Percentiles rank a stretch among this genome's conserved stretches.
These are phyloP conservation scores for Sporothrix brasiliensis DNA, from an alignment of 2,329 filamentous ascomycete species.

Conservation along the genomic window DNA sequence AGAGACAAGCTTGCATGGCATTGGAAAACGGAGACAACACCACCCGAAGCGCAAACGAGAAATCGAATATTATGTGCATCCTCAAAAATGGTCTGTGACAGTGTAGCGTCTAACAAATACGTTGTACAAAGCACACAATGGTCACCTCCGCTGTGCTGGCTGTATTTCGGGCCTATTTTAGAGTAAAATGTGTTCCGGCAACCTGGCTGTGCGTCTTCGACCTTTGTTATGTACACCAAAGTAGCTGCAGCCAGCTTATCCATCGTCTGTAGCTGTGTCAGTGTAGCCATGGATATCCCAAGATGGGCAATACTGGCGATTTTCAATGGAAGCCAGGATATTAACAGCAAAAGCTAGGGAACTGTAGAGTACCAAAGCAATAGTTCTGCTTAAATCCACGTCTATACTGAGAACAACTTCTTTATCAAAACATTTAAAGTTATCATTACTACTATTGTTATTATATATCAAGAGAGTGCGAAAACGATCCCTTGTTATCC, in stretches of 20 bases:
- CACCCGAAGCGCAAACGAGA: no score
- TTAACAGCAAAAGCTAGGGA: no score
- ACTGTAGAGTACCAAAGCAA: neutral
- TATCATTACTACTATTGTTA: neutral
- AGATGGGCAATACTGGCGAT: neutral
- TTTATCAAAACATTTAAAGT: neutral
- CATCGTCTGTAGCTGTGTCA: no score
- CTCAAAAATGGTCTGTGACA: no score
- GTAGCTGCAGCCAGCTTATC: no score
- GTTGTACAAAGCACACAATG: neutral
- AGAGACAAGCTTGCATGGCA: no score
- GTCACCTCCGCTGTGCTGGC: neutral
- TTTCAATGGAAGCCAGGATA: no score
- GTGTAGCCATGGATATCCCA: neutral
- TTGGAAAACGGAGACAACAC: no score
- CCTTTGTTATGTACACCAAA: no score
- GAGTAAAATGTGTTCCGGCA: neutral
- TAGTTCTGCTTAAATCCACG: neutral
- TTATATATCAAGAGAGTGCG: conserved; percentile 1
- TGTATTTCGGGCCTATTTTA: conserved; percentile 16
- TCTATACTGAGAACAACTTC: neutral
- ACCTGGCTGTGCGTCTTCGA: neutral
- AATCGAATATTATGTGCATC: no score
- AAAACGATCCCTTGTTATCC: neutral
- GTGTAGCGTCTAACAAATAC: no score